Evolutionary conservation across 208 protist genomes (phyloP).

Genomic region (Histomonas meleagridis): DNA sequence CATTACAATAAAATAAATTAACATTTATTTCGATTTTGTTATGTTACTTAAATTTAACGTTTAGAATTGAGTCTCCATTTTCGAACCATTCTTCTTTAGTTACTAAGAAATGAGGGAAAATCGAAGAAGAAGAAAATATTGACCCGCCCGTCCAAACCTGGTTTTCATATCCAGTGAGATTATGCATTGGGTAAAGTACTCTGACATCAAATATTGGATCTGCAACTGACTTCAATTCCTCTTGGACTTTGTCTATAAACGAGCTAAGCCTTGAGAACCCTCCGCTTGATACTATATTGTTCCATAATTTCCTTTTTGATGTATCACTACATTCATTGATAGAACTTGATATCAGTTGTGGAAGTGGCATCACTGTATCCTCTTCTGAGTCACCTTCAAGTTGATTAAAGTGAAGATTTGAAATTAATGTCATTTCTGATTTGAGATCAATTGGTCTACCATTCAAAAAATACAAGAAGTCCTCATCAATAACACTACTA

Average conservation of each 20-base stretch:
- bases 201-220: neutral
- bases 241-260: neutral
- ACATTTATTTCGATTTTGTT: no score
- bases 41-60: neutral
- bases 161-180: neutral
- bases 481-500: neutral
- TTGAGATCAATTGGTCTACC: neutral
- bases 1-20: no score
- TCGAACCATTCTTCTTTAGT: neutral
- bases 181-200: constrained; percentile 30
- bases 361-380: neutral
- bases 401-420: neutral
- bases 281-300: constrained; percentile 13
- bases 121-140: neutral
- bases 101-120: neutral
- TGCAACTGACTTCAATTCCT: neutral
- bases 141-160: constrained; percentile 14
- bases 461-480: neutral
- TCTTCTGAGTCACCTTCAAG: neutral
- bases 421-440: neutral
- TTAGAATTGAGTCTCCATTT: neutral
- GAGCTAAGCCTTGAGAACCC: neutral
- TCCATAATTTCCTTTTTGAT: neutral
- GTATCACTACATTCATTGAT: neutral
- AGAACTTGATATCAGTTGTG: neutral